Conservation (phyloP, 768 basidiomycete species). For the Suillus lakei region DNA sequence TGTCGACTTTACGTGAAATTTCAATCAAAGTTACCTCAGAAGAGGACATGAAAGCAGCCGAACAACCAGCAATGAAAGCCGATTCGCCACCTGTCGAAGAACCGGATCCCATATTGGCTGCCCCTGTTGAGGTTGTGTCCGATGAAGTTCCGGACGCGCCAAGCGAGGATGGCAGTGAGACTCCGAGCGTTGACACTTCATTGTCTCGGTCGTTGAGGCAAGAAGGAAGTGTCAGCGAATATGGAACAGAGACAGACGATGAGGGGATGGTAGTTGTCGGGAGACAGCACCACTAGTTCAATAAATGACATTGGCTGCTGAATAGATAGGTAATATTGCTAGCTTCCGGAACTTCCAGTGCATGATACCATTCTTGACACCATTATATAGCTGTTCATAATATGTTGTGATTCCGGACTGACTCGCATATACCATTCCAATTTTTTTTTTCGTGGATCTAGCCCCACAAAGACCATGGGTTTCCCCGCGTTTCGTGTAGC, state of each 20-base stretch:
- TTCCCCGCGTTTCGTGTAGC: constrained; percentile 7
- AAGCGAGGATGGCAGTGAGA: constrained; percentile 29
- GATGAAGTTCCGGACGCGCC: constrained; percentile 26
- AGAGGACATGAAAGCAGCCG: constrained; percentile 18
- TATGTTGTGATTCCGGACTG: constrained; percentile 13
- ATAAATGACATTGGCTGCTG: constrained; percentile 3
- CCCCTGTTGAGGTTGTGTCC: constrained; percentile 37
- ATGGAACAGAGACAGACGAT: constrained; percentile 79
- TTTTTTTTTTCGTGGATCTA: constrained; percentile 2
- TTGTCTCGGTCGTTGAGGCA: constrained; percentile 40
- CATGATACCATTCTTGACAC: constrained; percentile 10
- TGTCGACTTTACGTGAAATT: constrained; percentile 75
- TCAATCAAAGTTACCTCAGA: constrained; percentile 54
- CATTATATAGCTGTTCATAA: constrained; percentile 20
- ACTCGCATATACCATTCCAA: constrained; percentile 12
- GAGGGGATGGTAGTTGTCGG: constrained; percentile 84
- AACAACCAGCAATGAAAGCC: constrained; percentile 26
- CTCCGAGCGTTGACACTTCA: constrained; percentile 28
- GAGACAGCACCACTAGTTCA: constrained; percentile 46
- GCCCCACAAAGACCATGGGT: constrained; percentile 15
- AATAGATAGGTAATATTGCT: neutral
- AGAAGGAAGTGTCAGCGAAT: constrained; percentile 66
- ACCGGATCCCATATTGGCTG: constrained; percentile 1
- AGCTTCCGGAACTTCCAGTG: neutral
- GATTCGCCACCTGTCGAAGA: constrained; percentile 19